Evolutionary conservation across 2,329 filamentous ascomycete species (phyloP), one percentile per base, ranked within the genome.

Genomic region (Alternaria burnsii): DNA sequence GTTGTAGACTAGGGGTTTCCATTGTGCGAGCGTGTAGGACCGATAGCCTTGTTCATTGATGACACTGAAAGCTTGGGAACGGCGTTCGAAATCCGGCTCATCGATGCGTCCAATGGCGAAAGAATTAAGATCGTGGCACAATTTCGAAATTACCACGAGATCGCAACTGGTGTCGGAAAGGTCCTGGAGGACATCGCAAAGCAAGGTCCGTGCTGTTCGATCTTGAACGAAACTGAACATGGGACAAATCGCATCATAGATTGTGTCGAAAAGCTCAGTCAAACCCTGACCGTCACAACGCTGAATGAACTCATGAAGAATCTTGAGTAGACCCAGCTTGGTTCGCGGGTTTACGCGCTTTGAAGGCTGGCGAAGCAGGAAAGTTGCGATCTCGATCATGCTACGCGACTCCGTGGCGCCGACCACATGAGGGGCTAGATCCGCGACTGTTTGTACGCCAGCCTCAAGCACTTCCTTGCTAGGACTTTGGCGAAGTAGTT

Each of bases 221-320:
- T 98, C 94, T 69, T 89, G 92, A 82, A 98, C 94, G 75, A 94
- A 97, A 55, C 92, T 91, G 74, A 97, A 98, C 34, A 98, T 85
- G 0, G 91, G 89, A 4, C 91, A 90, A 10, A 95, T 80, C 0
- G 92, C 92, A 46, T 87, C 83, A 74, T 91, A 97, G 0, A 96
- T 87, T 36, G 86, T 84, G 44, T 85, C 80, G 50, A 87, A 87
- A 16, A 94, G 80, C 24, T 85, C 83, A 6, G 79, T 71, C 50
- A 91, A 84, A 60, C 85, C 83, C 48, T 85, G 79, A 10, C 85
- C 79, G 58, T 87, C 81, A 62, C 87, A 88, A 2, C 91, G 81
- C 9, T 88, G 87, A 44, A 97, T 85, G 66, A 97, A 96, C 62
- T 90, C 88, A 73, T 95, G 88, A 18, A 98, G 81, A 52, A 97